A percentile compares a stretch with the other conserved stretches of the same genome.
phyloP scores from a whole-genome alignment of 140 eudicot species.

The Erigeron philadelphicus region DNA sequence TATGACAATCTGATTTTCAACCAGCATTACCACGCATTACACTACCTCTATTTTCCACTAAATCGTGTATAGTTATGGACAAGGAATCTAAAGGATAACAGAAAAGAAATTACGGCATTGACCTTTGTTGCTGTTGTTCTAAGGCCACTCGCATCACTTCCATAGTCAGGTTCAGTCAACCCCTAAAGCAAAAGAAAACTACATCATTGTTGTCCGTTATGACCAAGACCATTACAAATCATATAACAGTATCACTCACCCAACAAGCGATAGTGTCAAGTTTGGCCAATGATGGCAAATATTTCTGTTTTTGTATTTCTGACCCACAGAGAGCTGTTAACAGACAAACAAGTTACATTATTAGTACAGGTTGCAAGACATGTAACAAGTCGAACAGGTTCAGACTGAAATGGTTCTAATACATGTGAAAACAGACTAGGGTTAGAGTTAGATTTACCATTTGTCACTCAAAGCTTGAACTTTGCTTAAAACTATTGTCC shows the following conservation, averaged over 20 bases:
- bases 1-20: no score
- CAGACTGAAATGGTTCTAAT: no score
- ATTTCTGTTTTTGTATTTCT: constrained; percentile 75
- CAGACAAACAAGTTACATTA: constrained; percentile 24
- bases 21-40: not conserved
- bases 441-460: no score
- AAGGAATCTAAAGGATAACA: constrained; percentile 10
- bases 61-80: not conserved
- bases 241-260: constrained; percentile 48
- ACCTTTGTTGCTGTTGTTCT: constrained; percentile 92
- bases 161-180: constrained; percentile 92
- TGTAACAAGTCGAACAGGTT: no score
- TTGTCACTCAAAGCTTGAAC: no score
- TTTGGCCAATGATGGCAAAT: constrained; percentile 80
- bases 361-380: not conserved
- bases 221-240: constrained; percentile 3
- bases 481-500: no score
- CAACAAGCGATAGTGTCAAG: constrained; percentile 77
- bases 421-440: no score
- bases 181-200: constrained; percentile 37
- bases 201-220: not conserved
- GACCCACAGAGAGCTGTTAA: constrained; percentile 84
- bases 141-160: constrained; percentile 95
- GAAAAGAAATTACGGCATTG: not conserved
- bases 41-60: not conserved